Evolutionary conservation across 768 basidiomycete genomes (phyloP), one percentile per base, ranked within the genome.

Genomic region (Pulveroboletus sp.): DNA sequence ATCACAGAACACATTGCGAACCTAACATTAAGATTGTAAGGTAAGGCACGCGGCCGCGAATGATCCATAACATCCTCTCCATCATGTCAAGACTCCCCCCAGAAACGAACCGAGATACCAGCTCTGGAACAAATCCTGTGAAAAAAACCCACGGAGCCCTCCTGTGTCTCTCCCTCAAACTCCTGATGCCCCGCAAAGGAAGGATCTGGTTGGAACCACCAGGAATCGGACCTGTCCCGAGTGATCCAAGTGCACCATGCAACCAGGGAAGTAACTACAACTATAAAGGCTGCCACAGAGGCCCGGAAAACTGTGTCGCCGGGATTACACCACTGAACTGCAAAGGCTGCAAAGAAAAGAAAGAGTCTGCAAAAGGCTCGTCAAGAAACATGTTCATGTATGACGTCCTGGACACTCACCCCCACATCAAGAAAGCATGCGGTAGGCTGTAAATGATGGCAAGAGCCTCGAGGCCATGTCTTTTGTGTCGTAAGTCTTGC

Each of bases 381-480:
- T 57, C 14, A 56, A 32, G 12, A 9, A 17, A 44, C 40, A 5
- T 6, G n/a, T 12, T 35, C 16, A 12, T 23, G 8, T 12, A 31
- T 8, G 13, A 27, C 3, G 33, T n/a, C 13, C 33, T 9, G 12
- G 27, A 29, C 27, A 72, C 80, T 65, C 56, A 81, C 81, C 73
- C 75, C 80, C 80, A 83, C 68, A 83, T 74, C 38, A 83, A 66
- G 20, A 82, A 63, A 2, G 79, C 76, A 47, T 79, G 77, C 0
- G 81, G 81, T 9, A 83, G 53, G 49, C 77, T 76, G 50, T 80
- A 80, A 45, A 80, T 55, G 19, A 82, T 66, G 16, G 79, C 77
- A 5, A 82, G 69, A 1, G 60, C 73, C 56, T 82, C 78, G 1
- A 80, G 62, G 2, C 81, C 77, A 27, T 72, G 65, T 1, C 43